phyloP scores from a whole-genome alignment of 805 yeast species.

The Cyberlindnera bimundalis region DNA sequence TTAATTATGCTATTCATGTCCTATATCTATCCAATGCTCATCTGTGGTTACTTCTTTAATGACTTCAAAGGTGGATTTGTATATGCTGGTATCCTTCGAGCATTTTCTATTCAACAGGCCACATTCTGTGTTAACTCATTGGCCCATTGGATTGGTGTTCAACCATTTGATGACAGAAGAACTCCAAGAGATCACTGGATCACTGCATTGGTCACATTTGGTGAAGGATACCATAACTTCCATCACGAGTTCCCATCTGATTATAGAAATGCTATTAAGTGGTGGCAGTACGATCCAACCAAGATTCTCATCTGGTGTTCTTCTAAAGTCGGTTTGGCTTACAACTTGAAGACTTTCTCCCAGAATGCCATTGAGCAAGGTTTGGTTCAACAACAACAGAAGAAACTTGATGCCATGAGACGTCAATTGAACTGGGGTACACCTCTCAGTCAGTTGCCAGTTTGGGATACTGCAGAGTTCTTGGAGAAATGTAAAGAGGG shows the following conservation, averaged over 20 bases:
- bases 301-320: conserved; percentile 55
- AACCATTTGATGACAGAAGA: conserved; percentile 84
- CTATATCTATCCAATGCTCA: conserved; percentile 56
- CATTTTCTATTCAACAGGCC: conserved; percentile 74
- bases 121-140: conserved; percentile 83
- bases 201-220: conserved; percentile 80
- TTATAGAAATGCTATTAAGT: conserved; percentile 80
- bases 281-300: conserved; percentile 89
- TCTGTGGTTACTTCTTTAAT: conserved; percentile 52
- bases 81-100: conserved; percentile 71
- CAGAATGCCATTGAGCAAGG: conserved; percentile 83
- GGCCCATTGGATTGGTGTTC: conserved; percentile 84
- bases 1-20: conserved; percentile 58
- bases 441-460: conserved; percentile 60
- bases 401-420: conserved; percentile 66
- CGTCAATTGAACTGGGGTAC: conserved; percentile 72
- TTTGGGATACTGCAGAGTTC: conserved; percentile 68
- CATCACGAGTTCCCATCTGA: conserved; percentile 90
- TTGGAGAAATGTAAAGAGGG: conserved; percentile 38
- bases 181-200: conserved; percentile 81
- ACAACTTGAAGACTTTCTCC: conserved; percentile 69
- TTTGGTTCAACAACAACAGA: conserved; percentile 76
- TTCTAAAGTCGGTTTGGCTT: conserved; percentile 64
- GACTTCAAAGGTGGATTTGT: conserved; percentile 72
- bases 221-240: conserved; percentile 89